A percentile compares a stretch with the other conserved stretches of the same genome.
Conservation (phyloP, 495 filamentous ascomycete species). For the Lasiosphaeria miniovina region DNA sequence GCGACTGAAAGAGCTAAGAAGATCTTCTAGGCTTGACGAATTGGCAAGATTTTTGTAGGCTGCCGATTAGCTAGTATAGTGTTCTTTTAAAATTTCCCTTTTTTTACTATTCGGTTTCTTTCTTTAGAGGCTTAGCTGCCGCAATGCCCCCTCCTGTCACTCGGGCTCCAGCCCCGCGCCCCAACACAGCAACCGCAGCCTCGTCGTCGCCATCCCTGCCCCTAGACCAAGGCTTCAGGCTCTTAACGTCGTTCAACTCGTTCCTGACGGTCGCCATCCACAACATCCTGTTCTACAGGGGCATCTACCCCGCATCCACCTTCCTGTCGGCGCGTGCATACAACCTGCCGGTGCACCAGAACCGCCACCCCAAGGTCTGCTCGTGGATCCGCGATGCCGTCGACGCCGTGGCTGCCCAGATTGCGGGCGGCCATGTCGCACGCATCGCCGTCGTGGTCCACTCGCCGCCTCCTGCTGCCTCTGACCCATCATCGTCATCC, state of each 20-base stretch:
- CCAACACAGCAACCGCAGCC: neutral
- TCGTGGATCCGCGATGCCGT: conserved; percentile 85
- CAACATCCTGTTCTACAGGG: conserved; percentile 85
- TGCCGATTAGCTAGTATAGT: no score
- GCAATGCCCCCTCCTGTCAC: no score
- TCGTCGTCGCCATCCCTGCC: conserved; percentile 4
- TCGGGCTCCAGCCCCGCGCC: no score
- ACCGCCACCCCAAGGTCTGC: conserved; percentile 86
- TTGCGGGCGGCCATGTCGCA: conserved; percentile 57
- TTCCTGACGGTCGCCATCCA: conserved; percentile 90
- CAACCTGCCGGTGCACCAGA: conserved; percentile 86
- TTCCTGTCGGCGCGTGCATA: conserved; percentile 82
- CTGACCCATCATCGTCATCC: neutral
- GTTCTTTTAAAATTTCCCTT: no score
- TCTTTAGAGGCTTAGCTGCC: no score
- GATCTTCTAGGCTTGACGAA: neutral
- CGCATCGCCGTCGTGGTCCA: conserved; percentile 76
- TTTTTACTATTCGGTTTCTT: no score
- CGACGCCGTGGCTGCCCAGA: conserved; percentile 67
- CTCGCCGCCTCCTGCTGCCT: conserved; percentile 34
- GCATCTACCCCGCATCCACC: conserved; percentile 74
- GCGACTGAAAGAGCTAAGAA: neutral
- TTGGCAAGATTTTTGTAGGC: no score
- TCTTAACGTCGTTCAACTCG: conserved; percentile 60
- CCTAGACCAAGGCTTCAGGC: conserved; percentile 35